These are phyloP conservation scores for Phytophthora meadii DNA, from an alignment of 352 stramenopile species.

Conservation along the genomic window DNA sequence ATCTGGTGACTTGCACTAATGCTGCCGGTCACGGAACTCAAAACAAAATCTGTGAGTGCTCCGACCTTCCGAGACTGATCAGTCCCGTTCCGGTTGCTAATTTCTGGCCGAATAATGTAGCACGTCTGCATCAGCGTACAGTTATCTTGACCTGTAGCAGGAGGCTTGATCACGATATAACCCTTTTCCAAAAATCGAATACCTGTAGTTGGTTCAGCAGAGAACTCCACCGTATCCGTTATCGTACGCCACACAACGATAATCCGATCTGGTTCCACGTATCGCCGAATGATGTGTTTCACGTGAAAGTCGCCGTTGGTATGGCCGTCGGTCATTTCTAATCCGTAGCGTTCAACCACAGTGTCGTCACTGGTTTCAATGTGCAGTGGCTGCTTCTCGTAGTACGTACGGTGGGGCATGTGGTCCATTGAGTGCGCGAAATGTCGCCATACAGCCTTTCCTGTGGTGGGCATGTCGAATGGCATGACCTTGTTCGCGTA, in stretches of 20 bases:
- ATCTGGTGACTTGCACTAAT: slow-evolving; percentile 57
- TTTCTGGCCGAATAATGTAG: slow-evolving; percentile 48
- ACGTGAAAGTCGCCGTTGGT: slow-evolving; percentile 48
- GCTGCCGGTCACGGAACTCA: slow-evolving; percentile 48
- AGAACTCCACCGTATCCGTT: slow-evolving; percentile 49
- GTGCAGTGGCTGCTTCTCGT: slow-evolving; percentile 46
- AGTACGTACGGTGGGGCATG: slow-evolving; percentile 44
- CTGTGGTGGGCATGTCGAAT: slow-evolving; percentile 40
- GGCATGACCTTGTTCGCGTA: slow-evolving; percentile 50
- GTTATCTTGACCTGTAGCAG: slow-evolving; percentile 26
- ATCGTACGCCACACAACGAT: slow-evolving; percentile 50
- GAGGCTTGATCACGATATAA: slow-evolving; percentile 51
- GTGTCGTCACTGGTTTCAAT: slow-evolving; percentile 44
- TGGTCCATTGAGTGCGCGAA: slow-evolving; percentile 47
- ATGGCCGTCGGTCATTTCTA: slow-evolving; percentile 39
- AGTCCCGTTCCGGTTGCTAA: slow-evolving; percentile 33
- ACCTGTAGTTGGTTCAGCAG: slow-evolving; percentile 34
- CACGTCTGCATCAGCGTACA: slow-evolving; percentile 51
- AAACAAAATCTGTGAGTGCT: slow-evolving; percentile 57
- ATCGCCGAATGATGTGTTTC: slow-evolving; percentile 43
- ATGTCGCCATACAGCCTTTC: slow-evolving; percentile 44
- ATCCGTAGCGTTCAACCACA: slow-evolving; percentile 41
- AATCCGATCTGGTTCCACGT: slow-evolving; percentile 41
- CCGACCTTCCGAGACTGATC: slow-evolving; percentile 47
- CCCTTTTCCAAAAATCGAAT: slow-evolving; percentile 50